phyloP scores from a whole-genome alignment of 495 filamentous ascomycete species.

The Penicillium lividum region DNA sequence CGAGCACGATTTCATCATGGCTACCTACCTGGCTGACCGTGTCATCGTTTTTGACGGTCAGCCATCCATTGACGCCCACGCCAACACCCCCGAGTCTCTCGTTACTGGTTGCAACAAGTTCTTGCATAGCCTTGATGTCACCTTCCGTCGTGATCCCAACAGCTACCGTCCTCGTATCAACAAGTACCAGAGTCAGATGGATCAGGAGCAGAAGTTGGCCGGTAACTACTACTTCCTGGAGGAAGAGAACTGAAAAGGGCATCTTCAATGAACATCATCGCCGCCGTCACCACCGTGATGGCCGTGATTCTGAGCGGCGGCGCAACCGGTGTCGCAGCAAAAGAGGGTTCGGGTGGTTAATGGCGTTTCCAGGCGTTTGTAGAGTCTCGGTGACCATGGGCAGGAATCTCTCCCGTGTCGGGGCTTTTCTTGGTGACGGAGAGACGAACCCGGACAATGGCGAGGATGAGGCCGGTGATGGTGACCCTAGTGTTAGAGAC shows the following conservation, averaged over 20 bases:
- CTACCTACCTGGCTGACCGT: slow-evolving; percentile 92
- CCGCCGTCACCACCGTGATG: slow-evolving; percentile 43
- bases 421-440: slow-evolving; percentile 38
- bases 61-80: slow-evolving; percentile 82
- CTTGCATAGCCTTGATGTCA: slow-evolving; percentile 92
- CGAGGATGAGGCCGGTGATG: slow-evolving; percentile 49
- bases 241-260: slow-evolving; percentile 78
- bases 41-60: slow-evolving; percentile 98
- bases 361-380: slow-evolving; percentile 47
- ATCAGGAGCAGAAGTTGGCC: slow-evolving; percentile 92
- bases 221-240: slow-evolving; percentile 99
- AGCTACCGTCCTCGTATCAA: slow-evolving; percentile 97
- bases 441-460: slow-evolving; percentile 48
- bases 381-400: slow-evolving; percentile 42
- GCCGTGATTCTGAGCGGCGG: slow-evolving; percentile 43
- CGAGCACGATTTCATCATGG: slow-evolving; percentile 99
- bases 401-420: slow-evolving; percentile 27
- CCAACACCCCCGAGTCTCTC: slow-evolving; percentile 86
- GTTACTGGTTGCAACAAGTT: slow-evolving; percentile 97
- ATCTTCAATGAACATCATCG: slow-evolving; percentile 49
- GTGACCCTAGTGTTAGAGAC: slow-evolving; percentile 18
- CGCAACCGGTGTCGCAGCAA: slow-evolving; percentile 37
- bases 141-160: slow-evolving; percentile 95
- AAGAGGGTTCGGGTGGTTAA: slow-evolving; percentile 38
- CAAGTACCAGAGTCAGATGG: slow-evolving; percentile 91